These are phyloP conservation scores for Mycena metata DNA, from an alignment of 768 basidiomycete genomes.

Conservation along the genomic window DNA sequence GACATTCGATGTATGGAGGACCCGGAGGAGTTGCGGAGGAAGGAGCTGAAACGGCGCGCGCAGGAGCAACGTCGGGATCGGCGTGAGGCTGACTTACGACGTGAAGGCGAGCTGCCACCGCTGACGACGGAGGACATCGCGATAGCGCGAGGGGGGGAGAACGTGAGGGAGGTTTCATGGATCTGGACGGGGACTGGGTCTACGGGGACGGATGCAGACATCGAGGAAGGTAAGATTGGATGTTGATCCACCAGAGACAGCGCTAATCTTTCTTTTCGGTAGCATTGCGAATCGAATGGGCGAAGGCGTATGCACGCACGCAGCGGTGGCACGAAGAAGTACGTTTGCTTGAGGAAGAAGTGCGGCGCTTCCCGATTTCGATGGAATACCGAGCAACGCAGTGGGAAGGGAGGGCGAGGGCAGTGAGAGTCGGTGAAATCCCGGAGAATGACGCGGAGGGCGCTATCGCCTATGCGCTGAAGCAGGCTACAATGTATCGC, in stretches of 20 bases:
- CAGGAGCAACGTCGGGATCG: no score
- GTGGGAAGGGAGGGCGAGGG: background rate
- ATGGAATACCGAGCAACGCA: background rate
- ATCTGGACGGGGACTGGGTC: conserved; percentile 5
- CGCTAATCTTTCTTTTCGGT: no score
- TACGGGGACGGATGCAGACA: background rate
- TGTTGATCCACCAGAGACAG: no score
- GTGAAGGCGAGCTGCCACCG: background rate
- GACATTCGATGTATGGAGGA: no score
- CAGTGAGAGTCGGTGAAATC: background rate
- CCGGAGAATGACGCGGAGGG: background rate
- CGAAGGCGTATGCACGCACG: background rate
- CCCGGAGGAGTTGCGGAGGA: no score
- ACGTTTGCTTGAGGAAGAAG: background rate
- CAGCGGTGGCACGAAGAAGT: conserved; percentile 2
- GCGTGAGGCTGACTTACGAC: no score
- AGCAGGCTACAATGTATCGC: conserved; percentile 7
- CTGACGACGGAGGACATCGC: background rate
- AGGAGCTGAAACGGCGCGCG: no score
- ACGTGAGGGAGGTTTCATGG: no score
- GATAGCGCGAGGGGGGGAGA: no score
- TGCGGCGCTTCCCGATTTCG: background rate
- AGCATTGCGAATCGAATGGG: conserved; percentile 28
- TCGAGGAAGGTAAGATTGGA: no score
- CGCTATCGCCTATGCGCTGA: conserved; percentile 7